Conservation (phyloP, 441 rosid species). For the Gossypium davidsonii region DNA sequence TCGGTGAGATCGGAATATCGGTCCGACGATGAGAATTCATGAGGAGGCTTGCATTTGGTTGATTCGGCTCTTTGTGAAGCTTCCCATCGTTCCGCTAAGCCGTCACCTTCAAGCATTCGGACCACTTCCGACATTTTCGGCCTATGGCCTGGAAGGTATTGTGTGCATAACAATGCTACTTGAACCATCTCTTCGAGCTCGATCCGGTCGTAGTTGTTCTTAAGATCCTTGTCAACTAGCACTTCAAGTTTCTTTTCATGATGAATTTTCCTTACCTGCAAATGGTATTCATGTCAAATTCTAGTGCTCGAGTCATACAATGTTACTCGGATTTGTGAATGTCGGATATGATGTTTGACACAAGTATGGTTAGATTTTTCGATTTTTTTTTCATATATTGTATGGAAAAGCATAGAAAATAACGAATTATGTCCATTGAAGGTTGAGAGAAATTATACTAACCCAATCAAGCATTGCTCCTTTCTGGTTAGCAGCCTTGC, state of each 20-base stretch:
- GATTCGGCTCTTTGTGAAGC: constrained; percentile 70
- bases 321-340: neutral
- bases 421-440: neutral
- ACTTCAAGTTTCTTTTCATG: constrained; percentile 77
- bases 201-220: constrained; percentile 57
- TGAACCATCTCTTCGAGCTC: constrained; percentile 87
- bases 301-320: neutral
- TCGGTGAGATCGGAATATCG: constrained; percentile 78
- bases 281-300: neutral
- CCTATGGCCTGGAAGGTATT: constrained; percentile 70
- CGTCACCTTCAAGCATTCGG: constrained; percentile 94
- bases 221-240: constrained; percentile 79
- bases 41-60: constrained; percentile 46
- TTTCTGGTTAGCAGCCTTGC: constrained; percentile 63
- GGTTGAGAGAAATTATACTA: constrained; percentile 6
- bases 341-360: neutral
- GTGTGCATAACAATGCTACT: constrained; percentile 80
- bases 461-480: constrained; percentile 78
- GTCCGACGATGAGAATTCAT: constrained; percentile 59
- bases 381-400: neutral
- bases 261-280: constrained; percentile 65
- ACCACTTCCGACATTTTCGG: constrained; percentile 95
- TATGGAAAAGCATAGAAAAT: neutral
- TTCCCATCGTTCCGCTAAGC: constrained; percentile 92
- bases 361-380: neutral